Conservation (phyloP, 257 asterid species). For the Penstemon newberryi region DNA sequence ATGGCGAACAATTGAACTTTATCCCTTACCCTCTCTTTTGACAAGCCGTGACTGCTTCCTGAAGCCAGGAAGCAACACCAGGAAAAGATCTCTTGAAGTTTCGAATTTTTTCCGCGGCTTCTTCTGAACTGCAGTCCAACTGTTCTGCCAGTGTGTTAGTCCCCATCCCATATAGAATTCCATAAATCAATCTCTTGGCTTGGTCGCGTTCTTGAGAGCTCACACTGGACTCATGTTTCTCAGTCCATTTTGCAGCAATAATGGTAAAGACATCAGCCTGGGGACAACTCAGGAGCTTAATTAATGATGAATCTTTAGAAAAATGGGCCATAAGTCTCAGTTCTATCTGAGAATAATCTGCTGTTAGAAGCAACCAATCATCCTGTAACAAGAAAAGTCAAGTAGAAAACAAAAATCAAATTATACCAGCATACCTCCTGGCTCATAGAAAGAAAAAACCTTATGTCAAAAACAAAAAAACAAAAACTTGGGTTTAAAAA, state of each 20-base stretch:
- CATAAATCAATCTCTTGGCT: conserved; percentile 86
- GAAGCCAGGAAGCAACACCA: conserved; percentile 91
- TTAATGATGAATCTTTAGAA: conserved; percentile 75
- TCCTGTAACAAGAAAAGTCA: conserved; percentile 60
- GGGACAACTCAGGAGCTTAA: conserved; percentile 63
- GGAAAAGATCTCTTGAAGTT: conserved; percentile 82
- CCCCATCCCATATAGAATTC: conserved; percentile 93
- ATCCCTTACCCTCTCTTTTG: conserved; percentile 78
- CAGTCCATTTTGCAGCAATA: conserved; percentile 93
- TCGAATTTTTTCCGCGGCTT: conserved; percentile 77
- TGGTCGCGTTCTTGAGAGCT: conserved; percentile 81
- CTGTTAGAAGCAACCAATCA: conserved; percentile 81
- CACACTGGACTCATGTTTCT: conserved; percentile 64
- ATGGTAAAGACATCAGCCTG: conserved; percentile 77
- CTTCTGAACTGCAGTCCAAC: conserved; percentile 73
- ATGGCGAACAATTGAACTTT: conserved; percentile 22
- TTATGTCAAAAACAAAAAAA: conserved; percentile 5
- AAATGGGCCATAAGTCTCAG: conserved; percentile 97
- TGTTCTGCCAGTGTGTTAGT: conserved; percentile 76
- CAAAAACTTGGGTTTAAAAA: conserved; percentile 6
- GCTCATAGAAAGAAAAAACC: conserved; percentile 20
- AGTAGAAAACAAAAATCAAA: conserved; percentile 28
- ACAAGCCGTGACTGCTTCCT: conserved; percentile 77
- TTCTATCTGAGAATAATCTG: conserved; percentile 97
- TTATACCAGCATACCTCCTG: conserved; percentile 4